Percentiles rank a stretch among this genome's conserved stretches.
These are phyloP conservation scores for Agroathelia rolfsii DNA, from an alignment of 1,284 basidiomycete genomes.

Conservation along the genomic window DNA sequence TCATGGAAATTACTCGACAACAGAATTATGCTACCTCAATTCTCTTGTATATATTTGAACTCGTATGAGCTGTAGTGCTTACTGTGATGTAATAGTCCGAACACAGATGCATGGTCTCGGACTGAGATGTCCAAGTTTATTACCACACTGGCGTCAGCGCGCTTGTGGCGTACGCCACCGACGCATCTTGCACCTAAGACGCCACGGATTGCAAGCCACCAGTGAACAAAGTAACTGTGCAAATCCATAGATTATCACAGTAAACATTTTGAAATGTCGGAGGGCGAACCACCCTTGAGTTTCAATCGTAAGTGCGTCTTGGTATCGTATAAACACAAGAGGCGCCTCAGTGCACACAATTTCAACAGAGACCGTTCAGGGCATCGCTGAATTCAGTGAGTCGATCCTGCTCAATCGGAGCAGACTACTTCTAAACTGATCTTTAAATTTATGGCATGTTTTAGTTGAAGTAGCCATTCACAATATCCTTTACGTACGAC, in stretches of 20 bases:
- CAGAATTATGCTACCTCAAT: too few relatives aligned
- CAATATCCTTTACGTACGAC: constrained; percentile 82
- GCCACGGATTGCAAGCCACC: not conserved
- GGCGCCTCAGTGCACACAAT: constrained; percentile 4
- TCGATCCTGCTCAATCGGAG: constrained; percentile 3
- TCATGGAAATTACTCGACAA: too few relatives aligned
- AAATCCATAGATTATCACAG: too few relatives aligned
- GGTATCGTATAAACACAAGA: not conserved
- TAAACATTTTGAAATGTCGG: too few relatives aligned
- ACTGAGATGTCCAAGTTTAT: too few relatives aligned
- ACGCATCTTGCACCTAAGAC: not conserved
- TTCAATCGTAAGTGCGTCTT: constrained; percentile 23
- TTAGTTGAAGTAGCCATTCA: constrained; percentile 90
- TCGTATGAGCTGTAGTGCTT: too few relatives aligned
- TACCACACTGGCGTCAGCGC: too few relatives aligned
- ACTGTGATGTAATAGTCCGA: too few relatives aligned
- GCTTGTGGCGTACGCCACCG: constrained; percentile 2
- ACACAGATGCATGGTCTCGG: too few relatives aligned
- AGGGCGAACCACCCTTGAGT: constrained; percentile 18
- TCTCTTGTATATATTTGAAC: too few relatives aligned
- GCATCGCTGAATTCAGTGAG: constrained; percentile 59
- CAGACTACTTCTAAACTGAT: not conserved
- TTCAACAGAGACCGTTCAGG: constrained; percentile 43
- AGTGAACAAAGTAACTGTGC: constrained; percentile 14
- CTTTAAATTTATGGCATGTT: constrained; percentile 7